Evolutionary conservation across 2,329 filamentous ascomycete genomes (phyloP).

Genomic region (Trichoderma koningii): DNA sequence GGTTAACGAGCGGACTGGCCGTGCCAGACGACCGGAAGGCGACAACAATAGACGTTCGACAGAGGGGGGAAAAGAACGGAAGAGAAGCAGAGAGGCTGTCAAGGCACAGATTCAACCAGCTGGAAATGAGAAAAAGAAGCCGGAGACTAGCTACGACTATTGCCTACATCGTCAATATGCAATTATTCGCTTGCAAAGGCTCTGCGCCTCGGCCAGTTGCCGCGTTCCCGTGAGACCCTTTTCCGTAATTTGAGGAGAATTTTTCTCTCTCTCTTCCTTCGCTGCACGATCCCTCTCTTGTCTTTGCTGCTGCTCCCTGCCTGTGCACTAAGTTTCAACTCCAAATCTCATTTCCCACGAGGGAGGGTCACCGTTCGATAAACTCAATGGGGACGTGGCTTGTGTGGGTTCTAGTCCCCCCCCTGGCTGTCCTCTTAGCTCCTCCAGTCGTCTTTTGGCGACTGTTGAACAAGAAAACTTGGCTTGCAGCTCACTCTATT

Average conservation of each 20-base stretch:
- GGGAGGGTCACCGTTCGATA: slow-evolving; percentile 25
- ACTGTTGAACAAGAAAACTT: not conserved
- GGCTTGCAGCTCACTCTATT: not conserved
- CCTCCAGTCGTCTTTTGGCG: slow-evolving; percentile 6
- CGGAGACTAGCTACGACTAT: not conserved
- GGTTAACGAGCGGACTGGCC: slow-evolving; percentile 16
- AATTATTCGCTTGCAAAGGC: slow-evolving; percentile 19
- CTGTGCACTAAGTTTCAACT: slow-evolving; percentile 14
- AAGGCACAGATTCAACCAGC: not conserved
- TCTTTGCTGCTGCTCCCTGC: no score
- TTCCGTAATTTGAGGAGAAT: not conserved
- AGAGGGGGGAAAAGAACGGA: not conserved
- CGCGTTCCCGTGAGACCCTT: not conserved
- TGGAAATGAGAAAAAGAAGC: no score
- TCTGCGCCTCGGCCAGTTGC: not conserved
- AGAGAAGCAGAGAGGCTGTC: not conserved
- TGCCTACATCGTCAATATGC: slow-evolving; percentile 11
- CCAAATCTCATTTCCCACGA: slow-evolving; percentile 24
- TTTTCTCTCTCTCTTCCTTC: not conserved
- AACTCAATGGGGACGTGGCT: slow-evolving; percentile 15
- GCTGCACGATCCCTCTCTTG: no score
- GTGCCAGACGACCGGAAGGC: slow-evolving; percentile 16
- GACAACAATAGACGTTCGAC: not conserved
- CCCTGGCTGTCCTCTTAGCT: not conserved
- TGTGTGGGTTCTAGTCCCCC: not conserved